Base-by-base conservation (phyloP, 306 rosid genomes). In the Neltuma alba region DNA sequence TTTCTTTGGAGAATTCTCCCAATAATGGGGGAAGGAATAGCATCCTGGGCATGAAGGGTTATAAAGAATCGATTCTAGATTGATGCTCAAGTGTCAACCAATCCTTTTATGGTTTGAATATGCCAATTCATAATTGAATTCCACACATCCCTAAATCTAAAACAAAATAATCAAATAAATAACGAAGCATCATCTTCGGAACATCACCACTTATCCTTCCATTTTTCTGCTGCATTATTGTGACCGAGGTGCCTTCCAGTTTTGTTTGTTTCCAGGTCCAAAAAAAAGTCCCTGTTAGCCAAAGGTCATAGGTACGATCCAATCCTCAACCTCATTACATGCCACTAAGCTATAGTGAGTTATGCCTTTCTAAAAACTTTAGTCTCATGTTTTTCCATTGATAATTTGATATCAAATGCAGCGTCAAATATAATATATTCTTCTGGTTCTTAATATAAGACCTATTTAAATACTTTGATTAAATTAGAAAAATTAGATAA, bases 31-130 rank as follows among this genome's bases (percentile, higher is more conserved):
- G 71, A 34, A 37, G 47, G 72, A 66, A 38, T 9, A 18, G 11
- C 72, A 11, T 14, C 48, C 11, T 9, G 31, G 33, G 0, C 40
- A 72, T 30, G 31, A 15, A 6, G 23, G 34, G 34, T 58, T 30
- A 20, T 9, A 11, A 11, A 18, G 65, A 33, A 55, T 72, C 28
- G 18, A 16, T 16, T 50, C 31, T 40, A 48, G 21, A 72, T 31
- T 13, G 76, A 70, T 70, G 75, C 42, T 44, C 30, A 34, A 44
- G 69, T 2, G 31, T 42, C 20, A 48, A 50, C 63, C 21, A 14
- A 9, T 72, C 45, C 63, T 72, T 72, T 23, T 54, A n/a, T 23
- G 33, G 25, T 57, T 8, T 74, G 78, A 60, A 57, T 41, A 40
- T 74, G 78, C 55, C 78, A 27, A 11, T 25, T 12, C 2, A 58